Conservation (phyloP, 768 basidiomycete genomes). For the Calvatia gigantea region DNA sequence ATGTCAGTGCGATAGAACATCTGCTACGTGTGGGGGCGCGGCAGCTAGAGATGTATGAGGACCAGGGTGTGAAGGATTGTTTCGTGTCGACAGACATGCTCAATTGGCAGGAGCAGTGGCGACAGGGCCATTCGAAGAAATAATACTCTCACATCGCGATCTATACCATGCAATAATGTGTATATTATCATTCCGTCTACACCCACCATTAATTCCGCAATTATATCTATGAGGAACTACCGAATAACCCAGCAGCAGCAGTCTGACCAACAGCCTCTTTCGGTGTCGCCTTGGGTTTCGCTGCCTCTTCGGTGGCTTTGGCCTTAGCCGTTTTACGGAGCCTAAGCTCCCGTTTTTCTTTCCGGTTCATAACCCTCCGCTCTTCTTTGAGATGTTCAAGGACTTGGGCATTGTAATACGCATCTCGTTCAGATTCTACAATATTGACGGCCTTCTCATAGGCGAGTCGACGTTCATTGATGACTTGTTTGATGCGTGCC, state of each 20-base stretch:
- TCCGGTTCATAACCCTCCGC: background rate
- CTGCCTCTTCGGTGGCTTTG: background rate
- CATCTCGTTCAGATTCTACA: constrained; percentile 29
- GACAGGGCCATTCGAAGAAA: background rate
- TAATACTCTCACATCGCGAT: background rate
- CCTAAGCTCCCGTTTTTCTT: background rate
- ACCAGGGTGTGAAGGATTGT: constrained; percentile 64
- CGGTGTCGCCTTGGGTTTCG: background rate
- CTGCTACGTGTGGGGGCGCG: constrained; percentile 64
- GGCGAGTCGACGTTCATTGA: constrained; percentile 87
- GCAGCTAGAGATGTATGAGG: constrained; percentile 71
- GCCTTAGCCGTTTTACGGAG: background rate
- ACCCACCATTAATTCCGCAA: background rate
- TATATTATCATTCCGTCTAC: background rate
- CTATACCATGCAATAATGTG: background rate
- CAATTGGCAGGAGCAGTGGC: constrained; percentile 47
- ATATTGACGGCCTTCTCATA: constrained; percentile 66
- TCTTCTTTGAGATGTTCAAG: constrained; percentile 11
- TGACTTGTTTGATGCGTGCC: constrained; percentile 92
- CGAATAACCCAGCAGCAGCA: constrained; percentile 23
- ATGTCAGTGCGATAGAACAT: constrained; percentile 71
- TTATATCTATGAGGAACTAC: background rate
- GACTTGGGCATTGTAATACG: constrained; percentile 18
- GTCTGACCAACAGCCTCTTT: constrained; percentile 15
- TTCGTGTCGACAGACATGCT: constrained; percentile 71